Evolutionary conservation across 2,329 filamentous ascomycete species (phyloP), one percentile per base, ranked within the genome.

Genomic region (Dothideomycetes sp.): DNA sequence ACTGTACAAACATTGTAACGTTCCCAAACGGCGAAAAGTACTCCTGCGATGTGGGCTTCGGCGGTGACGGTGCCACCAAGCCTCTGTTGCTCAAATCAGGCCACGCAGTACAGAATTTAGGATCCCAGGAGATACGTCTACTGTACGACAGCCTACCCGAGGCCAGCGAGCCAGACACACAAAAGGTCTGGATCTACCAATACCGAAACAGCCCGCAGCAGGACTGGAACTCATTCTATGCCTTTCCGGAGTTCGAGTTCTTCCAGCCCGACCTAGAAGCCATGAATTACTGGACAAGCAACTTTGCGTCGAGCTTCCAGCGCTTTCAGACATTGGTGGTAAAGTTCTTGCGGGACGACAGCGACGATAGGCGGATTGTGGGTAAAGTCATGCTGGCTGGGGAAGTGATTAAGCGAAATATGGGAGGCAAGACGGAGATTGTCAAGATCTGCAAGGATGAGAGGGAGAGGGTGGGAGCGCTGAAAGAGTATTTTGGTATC

Each of bases 1-100:
- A 68, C 44, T 62, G 64, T 54, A 47, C 64, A 30, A 66, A 64
- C 40, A 52, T 68, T 15, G 55, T 68, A n/a, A 61, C 51, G 1
- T 46, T 83, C 24, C 52, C 63, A 16, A 58, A 63, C 4, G 62
- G 61, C 30, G 64, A 65, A 19, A 60, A 64, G 41, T 78, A 70
- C 56, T 59, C 70, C 50, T 55, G 75, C 8, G 80, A 84, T 52
- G 73, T 79, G 9, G 75, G 70, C 4, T 83, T 83, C 50, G 79
- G 79, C 34, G 73, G 72, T 15, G 73, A 78, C 49, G 72, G 73
- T 5, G 65, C 76, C 3, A 78, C 72, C 2, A 57, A 59, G 12
- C 77, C 79, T 5, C 56, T 83, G 29, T 68, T 67, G 1, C 58
- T 84, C 7, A 27, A 27, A 12, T 27, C 22, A 12, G 2, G 52